Evolutionary conservation across 139 green algal species (phyloP).

Genomic region (Picocystis salinarum): DNA sequence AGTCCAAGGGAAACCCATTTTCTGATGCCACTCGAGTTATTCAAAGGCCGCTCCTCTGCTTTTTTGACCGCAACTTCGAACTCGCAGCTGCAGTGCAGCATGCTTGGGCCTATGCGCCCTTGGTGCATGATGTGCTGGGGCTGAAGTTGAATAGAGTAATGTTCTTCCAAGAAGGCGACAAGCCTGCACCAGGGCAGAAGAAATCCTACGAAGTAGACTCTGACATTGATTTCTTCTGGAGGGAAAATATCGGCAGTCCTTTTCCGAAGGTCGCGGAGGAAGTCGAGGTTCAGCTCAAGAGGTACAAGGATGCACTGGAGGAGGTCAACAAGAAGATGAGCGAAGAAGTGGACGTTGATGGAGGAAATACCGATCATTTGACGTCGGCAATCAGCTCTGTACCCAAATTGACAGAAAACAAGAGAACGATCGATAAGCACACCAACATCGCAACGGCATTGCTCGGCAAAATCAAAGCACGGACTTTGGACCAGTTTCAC

Average conservation of each 20-base stretch:
- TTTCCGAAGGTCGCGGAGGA: slow-evolving; percentile 38
- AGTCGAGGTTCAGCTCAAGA: slow-evolving; percentile 23
- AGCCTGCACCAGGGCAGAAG: slow-evolving; percentile 12
- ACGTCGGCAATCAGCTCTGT: slow-evolving; percentile 42
- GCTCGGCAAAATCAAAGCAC: slow-evolving; percentile 68
- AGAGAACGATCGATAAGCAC: slow-evolving; percentile 94
- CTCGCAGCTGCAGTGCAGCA: slow-evolving; percentile 72
- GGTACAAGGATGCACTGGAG: slow-evolving; percentile 77
- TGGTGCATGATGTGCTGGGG: slow-evolving; percentile 92
- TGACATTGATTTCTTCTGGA: slow-evolving; percentile 33
- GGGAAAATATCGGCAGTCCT: slow-evolving; percentile 12
- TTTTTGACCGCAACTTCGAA: slow-evolving; percentile 98
- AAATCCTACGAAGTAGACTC: slow-evolving; percentile 76
- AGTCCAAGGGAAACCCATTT: slow-evolving; percentile 53
- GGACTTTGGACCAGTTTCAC: slow-evolving; percentile 62
- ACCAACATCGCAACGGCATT: slow-evolving; percentile 83
- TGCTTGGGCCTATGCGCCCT: slow-evolving; percentile 82
- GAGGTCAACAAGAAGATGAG: slow-evolving; percentile 70
- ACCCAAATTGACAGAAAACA: slow-evolving; percentile 43
- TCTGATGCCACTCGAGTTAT: slow-evolving; percentile 18
- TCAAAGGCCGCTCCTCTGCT: slow-evolving; percentile 70
- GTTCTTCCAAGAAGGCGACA: slow-evolving; percentile 1
- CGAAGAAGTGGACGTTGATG: no score
- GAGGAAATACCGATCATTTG: slow-evolving; percentile 45
- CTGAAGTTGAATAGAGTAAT: slow-evolving; percentile 70